Evolutionary conservation across 1,284 basidiomycete genomes (phyloP), one percentile per base, ranked within the genome.

Genomic region (Hemileia vastatrix): DNA sequence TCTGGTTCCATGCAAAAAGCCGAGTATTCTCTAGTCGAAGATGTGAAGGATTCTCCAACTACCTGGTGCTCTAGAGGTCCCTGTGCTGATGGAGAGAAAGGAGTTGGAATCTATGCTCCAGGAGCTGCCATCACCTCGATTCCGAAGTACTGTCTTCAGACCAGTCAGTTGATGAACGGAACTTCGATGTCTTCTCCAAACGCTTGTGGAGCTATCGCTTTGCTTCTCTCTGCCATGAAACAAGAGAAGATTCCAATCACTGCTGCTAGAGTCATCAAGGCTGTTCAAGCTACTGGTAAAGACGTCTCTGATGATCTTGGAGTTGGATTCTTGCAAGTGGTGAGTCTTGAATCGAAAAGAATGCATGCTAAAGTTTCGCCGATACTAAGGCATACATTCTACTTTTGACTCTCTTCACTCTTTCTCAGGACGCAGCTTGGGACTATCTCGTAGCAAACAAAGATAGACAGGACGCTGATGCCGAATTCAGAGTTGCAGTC

Each of bases 31-130:
- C 68, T 76, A 18, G 69, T 77, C 24, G 76, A 70, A 31, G 71
- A 67, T 5, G 74, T 76, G 13, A 68, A 67, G 19, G 70, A 72
- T 64, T 71, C 68, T 36, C 70, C 71, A 23, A 76, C 74, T 36
- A 77, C 76, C 18, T 77, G 76, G 76, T 75, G 72, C 57, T 73
- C 71, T 51, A 70, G 76, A n/a, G 76, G 76, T 13, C 76, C 76
- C 8, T 68, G 70, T 6, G 59, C 69, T 24, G 75, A 77, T 49
- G 75, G 76, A 8, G 73, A 69, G 19, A n/a, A n/a, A n/a, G 63
- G 73, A 47, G 70, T 76, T 6, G 69, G 71, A 18, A 69, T 73
- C 65, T 77, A 76, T 52, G 74, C 75, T 8, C 76, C 76, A 0
- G 76, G 76, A 36, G 76, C 74, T 15, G 76, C 76, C 49, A 72